Conservation (phyloP, 2,329 filamentous ascomycete species). For the Ophiostoma perfectum region DNA sequence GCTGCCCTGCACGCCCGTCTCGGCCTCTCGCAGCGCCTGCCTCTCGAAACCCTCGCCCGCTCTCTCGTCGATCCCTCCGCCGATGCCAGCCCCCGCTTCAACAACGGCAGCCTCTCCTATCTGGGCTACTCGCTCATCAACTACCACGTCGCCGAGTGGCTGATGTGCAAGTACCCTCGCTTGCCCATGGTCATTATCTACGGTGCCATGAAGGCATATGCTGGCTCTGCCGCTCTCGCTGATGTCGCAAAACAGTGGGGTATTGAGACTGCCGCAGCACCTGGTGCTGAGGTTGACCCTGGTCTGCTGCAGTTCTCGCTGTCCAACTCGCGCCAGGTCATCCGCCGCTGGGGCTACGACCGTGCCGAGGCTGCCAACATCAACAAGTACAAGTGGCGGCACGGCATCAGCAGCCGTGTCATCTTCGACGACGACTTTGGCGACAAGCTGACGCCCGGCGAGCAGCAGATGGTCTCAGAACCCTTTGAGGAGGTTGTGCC, state of each 20-base stretch:
- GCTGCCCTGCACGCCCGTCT: constrained; percentile 88
- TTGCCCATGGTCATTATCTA: constrained; percentile 85
- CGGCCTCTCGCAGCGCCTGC: constrained; percentile 72
- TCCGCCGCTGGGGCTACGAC: constrained; percentile 47
- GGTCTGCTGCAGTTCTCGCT: constrained; percentile 76
- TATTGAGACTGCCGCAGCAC: constrained; percentile 78
- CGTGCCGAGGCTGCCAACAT: constrained; percentile 46
- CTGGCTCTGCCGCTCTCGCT: constrained; percentile 67
- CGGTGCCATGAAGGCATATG: constrained; percentile 77
- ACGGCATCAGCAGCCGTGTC: constrained; percentile 69
- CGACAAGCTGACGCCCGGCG: constrained; percentile 41
- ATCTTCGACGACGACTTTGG: constrained; percentile 83
- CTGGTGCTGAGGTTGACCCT: constrained; percentile 86
- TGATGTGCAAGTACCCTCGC: constrained; percentile 84
- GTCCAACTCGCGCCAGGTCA: constrained; percentile 41
- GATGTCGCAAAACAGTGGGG: constrained; percentile 82
- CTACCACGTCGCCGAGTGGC: constrained; percentile 83
- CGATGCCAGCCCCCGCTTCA: constrained; percentile 72
- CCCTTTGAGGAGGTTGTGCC: constrained; percentile 14
- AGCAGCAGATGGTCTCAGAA: constrained; percentile 23
- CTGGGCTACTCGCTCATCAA: constrained; percentile 78
- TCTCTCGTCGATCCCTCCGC: constrained; percentile 81
- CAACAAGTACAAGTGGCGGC: constrained; percentile 52
- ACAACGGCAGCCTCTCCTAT: constrained; percentile 78
- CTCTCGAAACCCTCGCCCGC: constrained; percentile 78